Conservation (phyloP, 805 yeast genomes). For the Brettanomyces anomalus region DNA sequence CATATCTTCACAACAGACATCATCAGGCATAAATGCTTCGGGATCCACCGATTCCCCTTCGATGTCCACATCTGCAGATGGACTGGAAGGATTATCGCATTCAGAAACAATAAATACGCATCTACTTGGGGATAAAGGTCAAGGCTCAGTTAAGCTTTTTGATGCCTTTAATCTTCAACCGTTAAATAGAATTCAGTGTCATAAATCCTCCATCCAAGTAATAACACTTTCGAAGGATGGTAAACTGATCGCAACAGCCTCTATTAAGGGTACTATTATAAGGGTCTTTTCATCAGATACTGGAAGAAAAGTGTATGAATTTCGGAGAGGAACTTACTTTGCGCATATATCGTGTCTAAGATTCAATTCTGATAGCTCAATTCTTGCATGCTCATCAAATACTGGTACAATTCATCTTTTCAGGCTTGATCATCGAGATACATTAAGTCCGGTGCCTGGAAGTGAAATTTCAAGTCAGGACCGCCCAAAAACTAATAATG, state of each 20-base stretch:
- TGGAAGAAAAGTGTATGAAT: conserved; percentile 58
- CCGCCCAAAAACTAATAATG: neutral
- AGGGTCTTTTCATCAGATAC: conserved; percentile 66
- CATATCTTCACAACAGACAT: neutral
- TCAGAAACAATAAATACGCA: neutral
- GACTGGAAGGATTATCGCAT: too few species aligned
- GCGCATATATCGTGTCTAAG: conserved; percentile 69
- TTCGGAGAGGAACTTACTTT: conserved; percentile 80
- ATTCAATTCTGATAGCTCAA: conserved; percentile 62
- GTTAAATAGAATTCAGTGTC: conserved; percentile 76
- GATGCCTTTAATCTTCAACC: conserved; percentile 72
- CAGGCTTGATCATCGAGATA: conserved; percentile 12
- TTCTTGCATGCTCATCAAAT: conserved; percentile 76
- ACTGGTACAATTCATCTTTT: conserved; percentile 92
- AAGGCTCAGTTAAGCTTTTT: conserved; percentile 71
- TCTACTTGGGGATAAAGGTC: neutral
- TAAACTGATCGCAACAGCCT: conserved; percentile 75
- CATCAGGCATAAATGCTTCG: neutral
- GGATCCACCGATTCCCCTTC: neutral
- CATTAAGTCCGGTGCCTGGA: neutral
- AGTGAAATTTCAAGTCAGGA: neutral
- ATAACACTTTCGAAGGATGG: conserved; percentile 70
- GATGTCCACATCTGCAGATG: neutral
- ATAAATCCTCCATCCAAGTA: conserved; percentile 65
- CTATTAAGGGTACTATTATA: conserved; percentile 82